Conservation (phyloP, 2,329 filamentous ascomycete genomes). For the Colletotrichum limetticola region DNA sequence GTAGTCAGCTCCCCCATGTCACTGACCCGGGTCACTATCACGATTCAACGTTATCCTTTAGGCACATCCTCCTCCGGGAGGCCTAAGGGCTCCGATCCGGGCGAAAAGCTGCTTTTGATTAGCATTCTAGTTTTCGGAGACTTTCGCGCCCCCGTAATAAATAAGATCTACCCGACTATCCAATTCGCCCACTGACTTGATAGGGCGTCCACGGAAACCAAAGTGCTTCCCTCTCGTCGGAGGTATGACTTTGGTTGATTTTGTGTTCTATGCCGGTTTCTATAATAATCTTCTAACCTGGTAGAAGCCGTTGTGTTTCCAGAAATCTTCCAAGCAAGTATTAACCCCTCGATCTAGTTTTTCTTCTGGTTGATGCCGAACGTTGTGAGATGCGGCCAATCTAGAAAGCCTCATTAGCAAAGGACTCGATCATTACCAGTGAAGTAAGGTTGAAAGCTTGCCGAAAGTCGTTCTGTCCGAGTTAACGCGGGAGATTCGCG, state of each 20-base stretch:
- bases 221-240: too few relatives aligned
- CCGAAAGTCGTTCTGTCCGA: not conserved
- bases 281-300: not conserved
- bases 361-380: not conserved
- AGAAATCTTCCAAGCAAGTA: too few relatives aligned
- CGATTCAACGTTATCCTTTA: not conserved
- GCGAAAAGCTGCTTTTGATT: not conserved
- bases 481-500: not conserved
- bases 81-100: not conserved
- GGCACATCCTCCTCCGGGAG: not conserved
- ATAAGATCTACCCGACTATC: not conserved
- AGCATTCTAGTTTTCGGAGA: not conserved
- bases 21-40: not conserved
- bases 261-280: not conserved
- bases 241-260: too few relatives aligned
- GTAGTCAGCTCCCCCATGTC: not conserved
- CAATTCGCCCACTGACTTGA: too few relatives aligned
- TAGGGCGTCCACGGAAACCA: too few relatives aligned
- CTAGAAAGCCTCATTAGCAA: not conserved
- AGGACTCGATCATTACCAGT: too few relatives aligned
- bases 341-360: not conserved
- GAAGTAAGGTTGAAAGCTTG: not conserved
- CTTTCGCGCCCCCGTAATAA: not conserved
- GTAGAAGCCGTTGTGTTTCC: not conserved
- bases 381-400: constrained; percentile 5